Conservation (phyloP, 177 flowering plant species). For the Tripterygium wilfordii region DNA sequence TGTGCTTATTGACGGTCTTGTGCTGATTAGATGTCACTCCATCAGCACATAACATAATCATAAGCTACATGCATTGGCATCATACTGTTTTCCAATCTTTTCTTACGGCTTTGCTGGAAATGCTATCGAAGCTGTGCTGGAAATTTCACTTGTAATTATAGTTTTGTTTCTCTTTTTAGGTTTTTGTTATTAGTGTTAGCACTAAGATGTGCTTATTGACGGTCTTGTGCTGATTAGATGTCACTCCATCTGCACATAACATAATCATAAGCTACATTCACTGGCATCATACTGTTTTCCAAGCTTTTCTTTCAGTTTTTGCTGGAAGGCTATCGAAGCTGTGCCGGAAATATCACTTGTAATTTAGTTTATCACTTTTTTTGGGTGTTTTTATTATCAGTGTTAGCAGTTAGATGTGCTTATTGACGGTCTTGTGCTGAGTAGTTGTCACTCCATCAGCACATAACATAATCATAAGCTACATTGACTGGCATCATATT, state of each 20-base stretch:
- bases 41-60: too few relatives aligned
- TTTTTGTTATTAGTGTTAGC: too few relatives aligned
- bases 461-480: constrained; percentile 30
- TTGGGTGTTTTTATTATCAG: not conserved
- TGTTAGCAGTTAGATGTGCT: too few relatives aligned
- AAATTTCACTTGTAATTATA: too few relatives aligned
- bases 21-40: too few relatives aligned
- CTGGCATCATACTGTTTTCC: constrained; percentile 11
- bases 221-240: constrained; percentile 25
- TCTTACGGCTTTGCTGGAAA: too few relatives aligned
- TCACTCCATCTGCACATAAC: constrained; percentile 18
- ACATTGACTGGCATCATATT: constrained; percentile 5
- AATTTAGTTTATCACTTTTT: not conserved
- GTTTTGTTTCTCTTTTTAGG: too few relatives aligned
- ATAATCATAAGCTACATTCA: constrained; percentile 23
- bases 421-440: constrained; percentile 33
- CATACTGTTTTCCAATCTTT: too few relatives aligned
- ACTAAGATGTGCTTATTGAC: constrained; percentile 30
- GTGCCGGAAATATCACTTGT: not conserved
- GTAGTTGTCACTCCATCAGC: constrained; percentile 7
- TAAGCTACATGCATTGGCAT: too few relatives aligned
- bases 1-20: too few relatives aligned
- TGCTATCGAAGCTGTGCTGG: too few relatives aligned
- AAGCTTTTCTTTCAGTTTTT: not conserved
- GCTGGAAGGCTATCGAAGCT: not conserved